Evolutionary conservation across 495 filamentous ascomycete species (phyloP), one percentile per base, ranked within the genome.

Genomic region (Trichoderma virens): DNA sequence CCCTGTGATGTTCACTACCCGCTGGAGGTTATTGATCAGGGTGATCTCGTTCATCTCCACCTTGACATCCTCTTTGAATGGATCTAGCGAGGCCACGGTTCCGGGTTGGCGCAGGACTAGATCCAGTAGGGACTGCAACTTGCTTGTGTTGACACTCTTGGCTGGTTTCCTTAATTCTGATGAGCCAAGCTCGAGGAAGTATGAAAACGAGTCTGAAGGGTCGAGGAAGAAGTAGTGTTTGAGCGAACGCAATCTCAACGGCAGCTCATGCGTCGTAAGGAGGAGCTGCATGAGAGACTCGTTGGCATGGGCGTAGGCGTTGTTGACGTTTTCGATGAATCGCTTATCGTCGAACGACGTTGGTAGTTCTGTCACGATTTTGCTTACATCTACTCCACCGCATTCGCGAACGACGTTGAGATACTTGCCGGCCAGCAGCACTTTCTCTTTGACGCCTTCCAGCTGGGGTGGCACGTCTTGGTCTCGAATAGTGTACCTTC

Each of bases 191-290:
- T 98, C 94, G 60, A 98, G 86, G 75, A 98, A 98, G 73, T 97
- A 95, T 14, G 91, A 89, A 76, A 98, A 98, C 75, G 96, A 98
- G 71, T 98, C 94, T 1, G 94, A 97, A 3, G 92, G 88, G 67
- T 98, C 93, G 45, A 98, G 86, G 83, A 98, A 98, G 77, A 97
- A 98, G 77, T 98, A 98, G 74, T 98, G 95, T 75, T 98, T 98
- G 25, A 98, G 76, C 3, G 92, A 97, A 23, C 88, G 83, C 41
- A 98, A 81, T 54, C 94, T 83, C 20, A 89, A 90, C 0, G 93
- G 92, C 25, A 98, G 84, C 5, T 87, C 89, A 72, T 98, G 94
- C 9, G 94, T 93, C 0, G 93, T 97, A 9, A 98, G 79, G 13
- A 98, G 88, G 4, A 98, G 82, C 61, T 91, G 86, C 71, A 98